phyloP scores from a whole-genome alignment of 2,329 filamentous ascomycete species.

The Aspergillus luchuensis region DNA sequence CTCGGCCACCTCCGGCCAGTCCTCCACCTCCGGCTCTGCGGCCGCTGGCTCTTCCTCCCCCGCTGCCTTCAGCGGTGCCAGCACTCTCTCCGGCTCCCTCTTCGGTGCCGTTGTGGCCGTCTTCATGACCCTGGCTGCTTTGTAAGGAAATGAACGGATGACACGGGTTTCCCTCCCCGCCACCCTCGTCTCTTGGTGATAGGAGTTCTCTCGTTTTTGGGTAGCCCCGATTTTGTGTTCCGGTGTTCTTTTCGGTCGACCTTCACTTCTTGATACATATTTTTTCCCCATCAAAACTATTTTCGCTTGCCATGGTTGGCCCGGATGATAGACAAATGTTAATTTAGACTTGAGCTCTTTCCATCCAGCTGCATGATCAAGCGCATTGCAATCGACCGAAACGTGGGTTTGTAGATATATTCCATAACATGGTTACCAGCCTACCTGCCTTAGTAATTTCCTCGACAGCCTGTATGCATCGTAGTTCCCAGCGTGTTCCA shows the following conservation, averaged over 20 bases:
- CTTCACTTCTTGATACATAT: slow-evolving; percentile 4
- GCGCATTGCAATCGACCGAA: neutral
- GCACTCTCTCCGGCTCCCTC: slow-evolving; percentile 20
- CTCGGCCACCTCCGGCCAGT: slow-evolving; percentile 9
- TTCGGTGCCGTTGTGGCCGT: slow-evolving; percentile 18
- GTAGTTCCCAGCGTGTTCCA: too few species aligned
- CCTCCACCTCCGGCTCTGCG: slow-evolving; percentile 14
- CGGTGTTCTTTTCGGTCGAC: neutral
- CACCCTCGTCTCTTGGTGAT: too few species aligned
- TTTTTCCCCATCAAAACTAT: neutral
- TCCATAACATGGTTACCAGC: too few species aligned
- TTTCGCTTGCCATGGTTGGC: neutral
- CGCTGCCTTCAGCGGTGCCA: slow-evolving; percentile 11
- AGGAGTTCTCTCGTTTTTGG: neutral
- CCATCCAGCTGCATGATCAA: neutral
- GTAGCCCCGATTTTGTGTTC: neutral
- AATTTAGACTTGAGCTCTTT: neutral
- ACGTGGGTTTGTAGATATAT: too few species aligned
- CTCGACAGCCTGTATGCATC: too few species aligned
- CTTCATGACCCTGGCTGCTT: slow-evolving; percentile 11
- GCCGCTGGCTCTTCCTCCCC: slow-evolving; percentile 10
- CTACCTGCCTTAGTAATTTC: too few species aligned
- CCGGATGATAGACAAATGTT: slow-evolving; percentile 4
- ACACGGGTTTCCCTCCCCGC: too few species aligned
- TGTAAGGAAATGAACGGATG: slow-evolving; percentile 7